phyloP scores from a whole-genome alignment of 164 flowering plant species.

The Litsea cubeba region DNA sequence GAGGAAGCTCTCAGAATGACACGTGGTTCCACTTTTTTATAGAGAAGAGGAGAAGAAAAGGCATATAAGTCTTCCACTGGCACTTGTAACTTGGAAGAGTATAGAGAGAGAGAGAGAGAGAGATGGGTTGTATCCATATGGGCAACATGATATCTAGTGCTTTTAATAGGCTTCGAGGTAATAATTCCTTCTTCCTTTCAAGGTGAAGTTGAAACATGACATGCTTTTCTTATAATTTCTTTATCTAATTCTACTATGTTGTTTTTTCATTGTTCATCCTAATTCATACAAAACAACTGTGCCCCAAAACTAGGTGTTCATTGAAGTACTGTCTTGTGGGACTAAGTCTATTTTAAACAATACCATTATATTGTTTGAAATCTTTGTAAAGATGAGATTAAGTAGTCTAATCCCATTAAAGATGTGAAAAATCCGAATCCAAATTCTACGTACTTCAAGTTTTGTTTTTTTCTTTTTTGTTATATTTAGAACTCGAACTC shows the following conservation, averaged over 20 bases:
- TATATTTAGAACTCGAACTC: no score
- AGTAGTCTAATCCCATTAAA: no score
- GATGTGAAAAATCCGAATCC: no score
- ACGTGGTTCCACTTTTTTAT: no score
- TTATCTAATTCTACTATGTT: not conserved
- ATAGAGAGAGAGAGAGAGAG: not conserved
- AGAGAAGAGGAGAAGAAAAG: not conserved
- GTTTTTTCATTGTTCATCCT: not conserved
- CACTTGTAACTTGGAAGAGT: not conserved
- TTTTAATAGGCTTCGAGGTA: not conserved
- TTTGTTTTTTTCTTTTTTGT: no score
- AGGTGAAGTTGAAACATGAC: not conserved
- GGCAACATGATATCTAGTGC: not conserved
- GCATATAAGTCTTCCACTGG: not conserved
- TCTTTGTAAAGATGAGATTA: no score
- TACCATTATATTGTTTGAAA: no score
- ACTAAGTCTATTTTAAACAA: no score
- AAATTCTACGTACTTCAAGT: no score
- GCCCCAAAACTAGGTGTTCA: not conserved
- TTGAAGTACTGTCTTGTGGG: no score
- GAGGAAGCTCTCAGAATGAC: no score
- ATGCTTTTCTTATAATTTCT: not conserved
- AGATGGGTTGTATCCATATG: constrained; percentile 6
- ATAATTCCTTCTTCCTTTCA: not conserved
- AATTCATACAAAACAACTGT: not conserved